Base-by-base conservation (phyloP, 495 filamentous ascomycete genomes). In the Glutinoglossum americanum region DNA sequence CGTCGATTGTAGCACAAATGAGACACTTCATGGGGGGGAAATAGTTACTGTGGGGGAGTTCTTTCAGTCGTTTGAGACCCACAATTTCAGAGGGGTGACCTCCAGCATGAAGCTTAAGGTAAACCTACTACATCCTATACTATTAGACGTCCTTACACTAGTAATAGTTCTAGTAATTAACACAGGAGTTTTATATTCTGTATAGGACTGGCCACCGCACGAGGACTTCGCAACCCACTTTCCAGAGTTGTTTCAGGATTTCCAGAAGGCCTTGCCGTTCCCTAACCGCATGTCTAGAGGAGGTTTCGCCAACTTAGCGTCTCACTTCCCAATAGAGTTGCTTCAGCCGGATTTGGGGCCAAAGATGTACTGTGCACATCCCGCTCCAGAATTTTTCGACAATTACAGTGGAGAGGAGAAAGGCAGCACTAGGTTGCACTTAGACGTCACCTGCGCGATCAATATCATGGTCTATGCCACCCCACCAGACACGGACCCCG, bases 391-490 rank as follows among this genome's bases (percentile, higher is more conserved):
- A 21, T 56, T n/a, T 41, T 45, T 6, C 17, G 27, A 3, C n/a
- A 6, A 30, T 25, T 37, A 17, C 28, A 23, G 41, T 25, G 54
- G 25, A 35, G 49, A 59, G 27, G 35, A 54, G 17, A 62, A 57
- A 25, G 66, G 66, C 5, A 68, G 66, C 3, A 68, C 66, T 4
- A 68, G 67, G 45, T 60, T 68, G 0, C 66, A 68, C 37, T 60
- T 68, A 7, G 66, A 68, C 47, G 62, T 68, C 8, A 68, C 66
- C 0, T 66, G 67, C 47, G 66, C 66, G 21, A 63, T 68, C 39
- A 68, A 68, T 28, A 63, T 68, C 32, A 60, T 68, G 63, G 60
- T 68, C 21, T 66, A 62, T 55, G 57, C 64, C 15, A 30, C 59
- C 0, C 62, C 64, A 15, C 48, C 44, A 25, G 33, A 56, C 7